Evolutionary conservation across 2,329 filamentous ascomycete genomes (phyloP), one percentile per base, ranked within the genome.

Genomic region (Alternaria sp.): DNA sequence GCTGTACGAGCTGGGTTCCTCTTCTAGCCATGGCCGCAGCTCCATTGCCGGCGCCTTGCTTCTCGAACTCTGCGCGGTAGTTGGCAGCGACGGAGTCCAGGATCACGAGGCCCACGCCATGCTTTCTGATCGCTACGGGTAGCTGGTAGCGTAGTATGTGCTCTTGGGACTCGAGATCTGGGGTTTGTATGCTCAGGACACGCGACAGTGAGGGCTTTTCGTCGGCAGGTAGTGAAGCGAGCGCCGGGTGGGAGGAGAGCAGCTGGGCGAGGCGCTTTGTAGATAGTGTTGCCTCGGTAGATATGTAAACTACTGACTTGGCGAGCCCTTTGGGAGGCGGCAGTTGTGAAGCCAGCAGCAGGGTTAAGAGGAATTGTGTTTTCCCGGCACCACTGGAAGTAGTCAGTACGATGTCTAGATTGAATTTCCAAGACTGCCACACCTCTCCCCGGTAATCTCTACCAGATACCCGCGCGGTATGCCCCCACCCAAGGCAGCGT

Each of bases 1-100:
- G 83, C 28, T 90, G 89, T 15, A 93, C 86, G 55, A 99, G 87
- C 75, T 97, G 92, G 54, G 87, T 85, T 67, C 90, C 90, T 65
- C 96, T 88, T 43, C 89, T 89, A 25, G 91, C 92, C 84, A 98
- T 89, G 40, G 76, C 76, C 19, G 54, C 55, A 12, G 74, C 74
- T 75, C 79, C 67, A 77, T 79, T 43, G 72, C 79, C 54, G 66
- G 71, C 61, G 76, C 70, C 74, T 26, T 82, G 80, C 59, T 88
- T 86, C 70, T 93, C 91, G 72, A 93, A 96, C 79, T 98, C 95
- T 54, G 93, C 94, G 67, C 96, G 91, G 80, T 96, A 99, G 81
- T 99, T 99, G 63, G 96, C 93, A 0, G 96, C 94, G 26, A 99
- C 91, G 6, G 92, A 97, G 82, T 99, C 96, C 30, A 99, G 82